Percentiles rank a stretch among this genome's conserved stretches.
Evolutionary conservation across 2,329 filamentous ascomycete species (phyloP).

Genomic region (Colletotrichum chlorophyti): DNA sequence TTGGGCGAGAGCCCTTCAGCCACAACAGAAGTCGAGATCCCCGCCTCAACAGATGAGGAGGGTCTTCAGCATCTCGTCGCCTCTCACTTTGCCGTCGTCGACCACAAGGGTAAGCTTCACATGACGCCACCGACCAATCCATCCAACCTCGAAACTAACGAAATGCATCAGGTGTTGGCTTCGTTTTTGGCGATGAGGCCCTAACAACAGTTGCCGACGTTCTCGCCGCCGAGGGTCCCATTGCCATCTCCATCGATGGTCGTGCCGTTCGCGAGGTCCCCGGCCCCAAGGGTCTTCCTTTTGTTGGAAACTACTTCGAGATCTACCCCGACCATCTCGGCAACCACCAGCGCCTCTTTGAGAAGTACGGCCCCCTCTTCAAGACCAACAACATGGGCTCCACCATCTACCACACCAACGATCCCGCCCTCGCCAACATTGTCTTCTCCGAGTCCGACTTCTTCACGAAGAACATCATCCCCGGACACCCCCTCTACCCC

Average conservation of each 20-base stretch:
- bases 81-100: conserved; percentile 50
- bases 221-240: conserved; percentile 37
- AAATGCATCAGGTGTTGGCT: conserved; percentile 43
- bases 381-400: conserved; percentile 59
- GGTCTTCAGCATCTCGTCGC: conserved; percentile 47
- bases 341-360: conserved; percentile 61
- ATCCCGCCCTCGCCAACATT: conserved; percentile 52
- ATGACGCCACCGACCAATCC: too few species aligned
- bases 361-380: conserved; percentile 58
- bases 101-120: conserved; percentile 46
- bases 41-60: conserved; percentile 41
- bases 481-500: conserved; percentile 53
- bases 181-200: conserved; percentile 38
- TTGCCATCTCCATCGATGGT: conserved; percentile 56
- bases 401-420: conserved; percentile 56
- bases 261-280: conserved; percentile 55
- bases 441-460: conserved; percentile 56
- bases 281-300: conserved; percentile 53
- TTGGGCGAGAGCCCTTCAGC: conserved; percentile 46
- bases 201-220: conserved; percentile 44
- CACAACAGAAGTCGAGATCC: conserved; percentile 45
- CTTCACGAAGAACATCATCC: conserved; percentile 59
- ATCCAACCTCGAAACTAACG: background rate
- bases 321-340: conserved; percentile 64
- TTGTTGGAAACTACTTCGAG: conserved; percentile 61